Evolutionary conservation across 805 yeast genomes (phyloP), one percentile per base, ranked within the genome.

Genomic region (Diddensiella transvaalensis): DNA sequence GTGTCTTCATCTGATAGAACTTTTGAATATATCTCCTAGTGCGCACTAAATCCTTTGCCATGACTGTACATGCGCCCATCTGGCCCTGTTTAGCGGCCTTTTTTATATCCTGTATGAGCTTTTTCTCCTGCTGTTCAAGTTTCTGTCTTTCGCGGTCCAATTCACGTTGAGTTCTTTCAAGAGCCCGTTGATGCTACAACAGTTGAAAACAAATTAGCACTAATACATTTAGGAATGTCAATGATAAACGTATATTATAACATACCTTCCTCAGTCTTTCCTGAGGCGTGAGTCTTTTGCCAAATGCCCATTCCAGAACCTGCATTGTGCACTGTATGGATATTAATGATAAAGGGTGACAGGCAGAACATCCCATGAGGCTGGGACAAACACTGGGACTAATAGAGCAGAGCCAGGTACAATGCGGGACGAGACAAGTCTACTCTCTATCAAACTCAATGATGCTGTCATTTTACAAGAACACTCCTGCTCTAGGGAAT

Each of bases 151-250:
- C 99, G 51, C 99, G 72, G 36, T 87, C 89, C 43, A 93, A 73
- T 63, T 93, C 99, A 43, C 99, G 75, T 67, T 89, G 97, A 0
- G 98, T 90, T 57, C 90, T 82, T 61, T 93, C 99, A 22, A 93
- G 73, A 3, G 96, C 95, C 48, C 99, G 73, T 72, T 95, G 99
- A 68, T 93, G 95, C 81, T 82, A 42, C 29, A 6, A 15, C n/a
- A 10, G 8, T 35, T 15, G 15, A 17, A n/a, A n/a, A n/a, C n/a
- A n/a, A n/a, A n/a, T n/a, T n/a, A n/a, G n/a, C n/a, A n/a, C n/a
- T n/a, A n/a, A n/a, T n/a, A n/a, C 17, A n/a, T 35, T 35, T 17
- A 8, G 8, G 6, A n/a, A 8, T 35, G 6, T n/a, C 10, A 42
- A 19, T 46, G 4, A 23, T 10, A 36, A 47, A 10, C 19, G 48